Evolutionary conservation across 768 basidiomycete species (phyloP).

Genomic region (Leccinum arenicola): DNA sequence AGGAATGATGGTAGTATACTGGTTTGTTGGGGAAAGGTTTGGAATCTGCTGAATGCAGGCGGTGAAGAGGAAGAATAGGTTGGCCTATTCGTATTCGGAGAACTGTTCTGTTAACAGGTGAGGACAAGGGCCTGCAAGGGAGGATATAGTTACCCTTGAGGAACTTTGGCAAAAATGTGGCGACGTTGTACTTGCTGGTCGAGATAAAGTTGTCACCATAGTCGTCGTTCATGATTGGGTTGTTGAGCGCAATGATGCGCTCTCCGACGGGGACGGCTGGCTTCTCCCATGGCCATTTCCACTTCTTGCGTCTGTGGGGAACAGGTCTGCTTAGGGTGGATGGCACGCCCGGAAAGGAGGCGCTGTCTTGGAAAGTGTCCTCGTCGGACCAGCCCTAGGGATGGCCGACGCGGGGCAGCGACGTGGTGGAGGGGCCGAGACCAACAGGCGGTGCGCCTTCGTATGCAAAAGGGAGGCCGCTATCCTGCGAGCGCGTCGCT

Average conservation of each 20-base stretch:
- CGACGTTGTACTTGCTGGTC: conserved; percentile 92
- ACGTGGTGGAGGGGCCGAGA: conserved; percentile 46
- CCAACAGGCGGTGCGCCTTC: conserved; percentile 64
- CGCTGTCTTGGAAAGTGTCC: conserved; percentile 46
- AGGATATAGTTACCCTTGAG: conserved; percentile 62
- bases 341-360: conserved; percentile 36
- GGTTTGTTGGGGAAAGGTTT: conserved; percentile 93
- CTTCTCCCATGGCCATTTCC: conserved; percentile 87
- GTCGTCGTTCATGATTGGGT: conserved; percentile 59
- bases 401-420: conserved; percentile 39
- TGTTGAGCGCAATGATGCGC: conserved; percentile 81
- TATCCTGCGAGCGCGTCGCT: too few relatives aligned
- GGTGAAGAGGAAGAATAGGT: conserved; percentile 97
- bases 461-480: conserved; percentile 24
- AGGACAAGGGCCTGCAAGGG: background rate
- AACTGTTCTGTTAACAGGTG: conserved; percentile 74
- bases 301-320: conserved; percentile 33
- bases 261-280: conserved; percentile 65
- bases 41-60: conserved; percentile 98
- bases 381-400: conserved; percentile 78
- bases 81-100: conserved; percentile 83
- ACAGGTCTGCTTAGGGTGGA: conserved; percentile 15
- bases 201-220: conserved; percentile 83
- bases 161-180: conserved; percentile 91
- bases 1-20: conserved; percentile 92